Evolutionary conservation across 148 eudicot genomes (phyloP), one percentile per base, ranked within the genome.

Genomic region (Camellia granthamiana): DNA sequence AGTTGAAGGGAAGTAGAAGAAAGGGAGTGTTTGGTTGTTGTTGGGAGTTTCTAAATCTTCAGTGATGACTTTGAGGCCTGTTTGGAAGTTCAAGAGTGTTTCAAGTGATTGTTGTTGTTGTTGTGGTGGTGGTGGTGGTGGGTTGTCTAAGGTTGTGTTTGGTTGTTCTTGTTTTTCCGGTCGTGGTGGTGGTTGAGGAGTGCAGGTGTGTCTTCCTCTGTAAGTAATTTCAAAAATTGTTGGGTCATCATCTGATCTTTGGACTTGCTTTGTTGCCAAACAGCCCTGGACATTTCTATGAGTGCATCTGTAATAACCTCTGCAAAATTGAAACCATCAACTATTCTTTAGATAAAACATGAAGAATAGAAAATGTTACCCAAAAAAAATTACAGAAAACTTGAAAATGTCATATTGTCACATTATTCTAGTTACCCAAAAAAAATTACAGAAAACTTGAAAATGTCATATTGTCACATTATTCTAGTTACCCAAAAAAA

Each of bases 271-370:
- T 62, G 87, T 89, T 15, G 92, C 92, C 81, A 82, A 81, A 84
- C 92, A 89, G 43, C 86, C 87, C 68, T 89, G 87, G 41, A 23
- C 58, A n/a, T 78, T 79, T 38, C 88, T 69, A 38, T 81, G 83
- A 11, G 86, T 87, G 83, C 92, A 89, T 81, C 92, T 89, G 51
- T 87, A 89, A 51, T 89, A 87, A 13, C 89, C 89, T 54, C 89
- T 87, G 84, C 82, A 84, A 38, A 49, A 18, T 4, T 4, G 7
- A 49, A 49, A 49, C 52, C 7, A 49, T 49, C 7, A 49, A 49
- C 52, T 49, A 49, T 49, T 49, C 38, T 30, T 30, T 30, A 30
- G 38, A 30, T 30, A 30, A 30, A 30, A 30, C 38, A 30, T 30
- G 38, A 30, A 30, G 38, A 30, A 30, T 30, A 30, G 38, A 30